Conservation (phyloP, 2,329 filamentous ascomycete species). For the Ophiostoma tasmaniense region DNA sequence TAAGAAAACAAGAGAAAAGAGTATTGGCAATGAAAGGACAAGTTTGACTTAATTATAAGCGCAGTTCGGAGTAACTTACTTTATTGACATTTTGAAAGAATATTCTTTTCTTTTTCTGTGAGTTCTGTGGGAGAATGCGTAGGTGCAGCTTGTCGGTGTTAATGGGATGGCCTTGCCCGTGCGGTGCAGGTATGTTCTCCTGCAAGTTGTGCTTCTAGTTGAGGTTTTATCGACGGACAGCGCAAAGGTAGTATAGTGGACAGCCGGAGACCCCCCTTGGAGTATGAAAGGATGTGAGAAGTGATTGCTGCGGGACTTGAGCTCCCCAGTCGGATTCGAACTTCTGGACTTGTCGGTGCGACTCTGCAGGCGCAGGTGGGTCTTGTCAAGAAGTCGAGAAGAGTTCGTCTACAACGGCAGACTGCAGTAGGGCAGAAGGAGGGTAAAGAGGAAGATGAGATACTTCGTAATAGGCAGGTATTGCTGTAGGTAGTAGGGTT, state of each 20-base stretch:
- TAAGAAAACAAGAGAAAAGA: no score
- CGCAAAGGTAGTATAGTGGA: slow-evolving; percentile 18
- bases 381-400: slow-evolving; percentile 24
- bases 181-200: not conserved
- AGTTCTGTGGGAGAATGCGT: not conserved
- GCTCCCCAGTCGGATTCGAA: slow-evolving; percentile 24
- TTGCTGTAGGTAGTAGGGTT: not conserved
- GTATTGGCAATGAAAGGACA: not conserved
- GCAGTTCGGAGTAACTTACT: slow-evolving; percentile 34
- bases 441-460: not conserved
- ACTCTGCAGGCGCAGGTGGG: slow-evolving; percentile 23
- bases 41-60: not conserved
- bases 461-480: no score
- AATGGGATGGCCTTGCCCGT: not conserved
- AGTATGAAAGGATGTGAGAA: slow-evolving; percentile 10
- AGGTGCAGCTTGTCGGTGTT: not conserved
- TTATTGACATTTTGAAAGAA: slow-evolving; percentile 42
- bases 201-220: not conserved
- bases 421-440: not conserved
- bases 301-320: slow-evolving; percentile 18
- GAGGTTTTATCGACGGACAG: slow-evolving; percentile 21
- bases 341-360: slow-evolving; percentile 29
- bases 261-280: slow-evolving; percentile 6
- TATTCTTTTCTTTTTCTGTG: not conserved
- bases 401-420: slow-evolving; percentile 25